Base-by-base conservation (phyloP, 768 basidiomycete genomes). In the Fomitopsis pulvina region DNA sequence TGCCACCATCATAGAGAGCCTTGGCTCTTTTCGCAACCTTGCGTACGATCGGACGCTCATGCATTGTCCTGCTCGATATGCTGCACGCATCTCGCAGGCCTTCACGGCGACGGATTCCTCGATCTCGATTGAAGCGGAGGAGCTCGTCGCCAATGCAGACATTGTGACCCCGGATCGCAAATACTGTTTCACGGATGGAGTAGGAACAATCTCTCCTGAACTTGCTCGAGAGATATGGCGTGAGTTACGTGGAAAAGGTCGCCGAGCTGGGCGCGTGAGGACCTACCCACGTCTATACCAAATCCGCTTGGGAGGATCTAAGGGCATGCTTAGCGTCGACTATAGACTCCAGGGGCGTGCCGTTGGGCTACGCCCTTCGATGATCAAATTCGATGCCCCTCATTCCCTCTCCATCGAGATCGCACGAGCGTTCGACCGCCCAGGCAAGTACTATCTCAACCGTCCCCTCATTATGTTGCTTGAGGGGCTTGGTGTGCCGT, bases 61-160 rank as follows among this genome's bases (percentile, higher is more conserved):
- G n/a, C 67, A 64, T 44, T 84, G 82, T 52, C 84, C 84, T 3
- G 83, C 84, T 20, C 73, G 85, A 47, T 85, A 82, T 62, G 86
- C 77, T 0, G 87, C 87, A 3, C 71, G 87, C 16, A 71, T 88
- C 27, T 82, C 83, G 4, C 84, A 82, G 60, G 83, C 83, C 0
- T 89, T 88, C 62, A 87, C 85, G 1, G 77, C 85, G 1, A 89
- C 86, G 0, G 83, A 87, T 53, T 71, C 78, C 0, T 77, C 80
- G 2, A 60, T 78, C 27, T 63, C 77, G 12, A 62, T 71, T 32
- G 52, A 63, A 38, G 54, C 63, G n/a, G 68, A 73, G 41, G 66
- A 75, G 57, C 63, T 76, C 37, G 18, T 65, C 18, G 54, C 66
- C 18, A 58, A 73, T 0, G 66, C 71, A n/a, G 80, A 85, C 60